Evolutionary conservation across 345 rosid species (phyloP).

Genomic region (Bruguiera gymnorhiza): DNA sequence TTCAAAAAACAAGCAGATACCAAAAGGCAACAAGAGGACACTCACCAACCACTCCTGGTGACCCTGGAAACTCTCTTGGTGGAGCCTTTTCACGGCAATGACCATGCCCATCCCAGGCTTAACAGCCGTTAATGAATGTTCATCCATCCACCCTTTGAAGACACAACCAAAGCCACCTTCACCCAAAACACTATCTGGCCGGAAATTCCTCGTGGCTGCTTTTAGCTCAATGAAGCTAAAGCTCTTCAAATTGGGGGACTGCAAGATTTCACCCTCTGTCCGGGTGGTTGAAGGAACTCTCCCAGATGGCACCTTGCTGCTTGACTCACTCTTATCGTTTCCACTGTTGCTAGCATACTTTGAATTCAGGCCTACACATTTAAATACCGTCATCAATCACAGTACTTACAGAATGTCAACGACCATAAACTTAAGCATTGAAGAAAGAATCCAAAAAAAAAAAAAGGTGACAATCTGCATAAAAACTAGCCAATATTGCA

Average conservation of each 20-base stretch:
- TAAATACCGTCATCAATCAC: conserved; percentile 3
- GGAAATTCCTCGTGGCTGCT: conserved; percentile 35
- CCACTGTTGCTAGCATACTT: conserved; percentile 36
- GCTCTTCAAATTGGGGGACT: conserved; percentile 30
- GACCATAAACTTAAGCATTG: no score
- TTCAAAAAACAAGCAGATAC: background rate
- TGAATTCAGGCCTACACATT: conserved; percentile 36
- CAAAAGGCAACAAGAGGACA: background rate
- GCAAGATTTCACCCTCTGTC: conserved; percentile 29
- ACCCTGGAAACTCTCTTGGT: conserved; percentile 35
- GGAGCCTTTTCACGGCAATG: conserved; percentile 34
- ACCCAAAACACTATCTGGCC: conserved; percentile 32
- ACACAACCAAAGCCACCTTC: conserved; percentile 39
- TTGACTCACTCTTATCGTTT: conserved; percentile 25
- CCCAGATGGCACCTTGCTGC: conserved; percentile 18
- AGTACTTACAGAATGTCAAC: no score
- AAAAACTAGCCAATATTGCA: no score
- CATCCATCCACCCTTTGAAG: conserved; percentile 39
- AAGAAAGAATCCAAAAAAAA: no score
- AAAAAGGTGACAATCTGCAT: no score
- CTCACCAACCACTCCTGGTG: conserved; percentile 40
- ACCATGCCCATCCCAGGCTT: conserved; percentile 30
- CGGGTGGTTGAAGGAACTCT: conserved; percentile 25
- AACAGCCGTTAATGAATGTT: conserved; percentile 23
- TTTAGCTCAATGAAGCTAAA: conserved; percentile 25